phyloP scores from a whole-genome alignment of 805 yeast species.

The Candida nemodendra region DNA sequence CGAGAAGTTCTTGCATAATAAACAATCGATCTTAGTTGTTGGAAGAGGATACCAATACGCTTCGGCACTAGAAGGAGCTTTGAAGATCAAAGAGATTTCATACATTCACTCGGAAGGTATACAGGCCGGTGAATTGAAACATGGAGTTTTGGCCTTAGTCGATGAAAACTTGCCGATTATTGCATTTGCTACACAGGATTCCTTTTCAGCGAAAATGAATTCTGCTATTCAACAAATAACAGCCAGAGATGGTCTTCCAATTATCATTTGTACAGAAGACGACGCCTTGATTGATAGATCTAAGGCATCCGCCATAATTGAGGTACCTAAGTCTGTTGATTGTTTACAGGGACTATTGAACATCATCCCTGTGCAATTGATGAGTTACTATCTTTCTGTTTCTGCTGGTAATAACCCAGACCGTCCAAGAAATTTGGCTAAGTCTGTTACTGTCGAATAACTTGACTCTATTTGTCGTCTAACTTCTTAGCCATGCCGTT shows the following conservation, averaged over 20 bases:
- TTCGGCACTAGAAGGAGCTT: conserved; percentile 96
- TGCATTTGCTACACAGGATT: conserved; percentile 94
- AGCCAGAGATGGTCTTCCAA: conserved; percentile 97
- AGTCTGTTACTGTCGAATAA: conserved; percentile 95
- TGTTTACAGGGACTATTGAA: conserved; percentile 96
- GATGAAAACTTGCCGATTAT: conserved; percentile 92
- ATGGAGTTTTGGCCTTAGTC: conserved; percentile 95
- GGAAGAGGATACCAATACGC: conserved; percentile 99
- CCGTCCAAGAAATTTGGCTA: conserved; percentile 98
- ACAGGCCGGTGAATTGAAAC: conserved; percentile 97
- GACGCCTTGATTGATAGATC: conserved; percentile 60
- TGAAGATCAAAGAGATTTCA: conserved; percentile 96
- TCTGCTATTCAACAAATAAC: conserved; percentile 95
- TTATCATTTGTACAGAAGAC: conserved; percentile 82
- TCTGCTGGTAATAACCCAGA: conserved; percentile 95
- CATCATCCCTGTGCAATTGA: conserved; percentile 91
- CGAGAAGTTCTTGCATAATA: conserved; percentile 66
- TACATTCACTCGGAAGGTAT: conserved; percentile 99
- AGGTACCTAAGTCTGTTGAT: conserved; percentile 94
- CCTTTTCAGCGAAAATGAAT: conserved; percentile 92
- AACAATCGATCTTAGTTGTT: conserved; percentile 82
- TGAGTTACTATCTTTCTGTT: conserved; percentile 96
- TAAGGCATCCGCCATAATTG: conserved; percentile 66
- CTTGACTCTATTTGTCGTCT: too few species aligned
- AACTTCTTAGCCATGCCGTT: too few species aligned